Conservation (phyloP, 768 basidiomycete genomes). For the Tricholoma saponaceum region DNA sequence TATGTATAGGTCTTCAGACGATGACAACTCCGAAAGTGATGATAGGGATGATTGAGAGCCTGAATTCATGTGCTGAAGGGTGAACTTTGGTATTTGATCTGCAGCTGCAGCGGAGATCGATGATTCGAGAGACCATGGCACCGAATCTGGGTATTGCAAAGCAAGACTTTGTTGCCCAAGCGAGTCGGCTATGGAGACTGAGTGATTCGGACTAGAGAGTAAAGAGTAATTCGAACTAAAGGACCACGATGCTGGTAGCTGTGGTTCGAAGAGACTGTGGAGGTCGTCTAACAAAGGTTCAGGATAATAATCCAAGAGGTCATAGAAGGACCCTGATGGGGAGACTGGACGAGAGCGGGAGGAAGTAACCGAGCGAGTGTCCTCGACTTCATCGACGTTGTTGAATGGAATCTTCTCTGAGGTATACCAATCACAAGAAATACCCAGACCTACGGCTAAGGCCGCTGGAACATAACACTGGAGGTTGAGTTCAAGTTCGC, state of each 20-base stretch:
- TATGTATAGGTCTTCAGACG: background rate
- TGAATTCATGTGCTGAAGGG: constrained; percentile 24
- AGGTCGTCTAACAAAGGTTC: constrained; percentile 13
- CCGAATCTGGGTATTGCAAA: constrained; percentile 3
- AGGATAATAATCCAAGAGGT: constrained; percentile 6
- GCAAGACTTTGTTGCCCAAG: background rate
- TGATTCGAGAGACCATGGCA: constrained; percentile 18
- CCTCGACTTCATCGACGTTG: background rate
- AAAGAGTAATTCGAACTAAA: constrained; percentile 1
- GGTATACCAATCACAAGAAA: constrained; percentile 10
- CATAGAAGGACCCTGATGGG: background rate
- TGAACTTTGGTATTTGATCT: constrained; percentile 30
- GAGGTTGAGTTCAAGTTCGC: constrained; percentile 9
- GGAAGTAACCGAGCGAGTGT: background rate
- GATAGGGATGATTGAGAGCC: background rate
- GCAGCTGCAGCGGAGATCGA: constrained; percentile 26
- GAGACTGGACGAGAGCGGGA: background rate
- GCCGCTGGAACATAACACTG: background rate
- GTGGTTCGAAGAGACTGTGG: constrained; percentile 8
- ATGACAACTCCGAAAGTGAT: background rate
- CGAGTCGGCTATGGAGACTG: background rate
- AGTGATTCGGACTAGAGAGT: background rate
- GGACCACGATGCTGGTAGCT: constrained; percentile 11
- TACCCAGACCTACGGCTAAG: constrained; percentile 21
- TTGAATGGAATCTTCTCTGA: background rate